Conservation (phyloP, 208 protist species). For the Wallacemonas rigidus region DNA sequence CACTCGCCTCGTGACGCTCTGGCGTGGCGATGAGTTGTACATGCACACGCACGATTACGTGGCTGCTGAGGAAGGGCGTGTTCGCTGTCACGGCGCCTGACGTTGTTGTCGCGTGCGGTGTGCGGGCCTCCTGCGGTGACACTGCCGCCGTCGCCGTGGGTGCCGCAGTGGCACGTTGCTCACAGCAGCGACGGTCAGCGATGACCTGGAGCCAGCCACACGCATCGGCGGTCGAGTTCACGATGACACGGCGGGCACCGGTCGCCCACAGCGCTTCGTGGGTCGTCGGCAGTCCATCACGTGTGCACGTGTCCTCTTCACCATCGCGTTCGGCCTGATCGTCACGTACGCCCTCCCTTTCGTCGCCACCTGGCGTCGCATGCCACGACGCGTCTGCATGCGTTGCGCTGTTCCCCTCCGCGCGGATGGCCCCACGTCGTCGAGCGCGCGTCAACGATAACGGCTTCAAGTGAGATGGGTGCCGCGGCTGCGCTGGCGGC, state of each 20-base stretch:
- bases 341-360: not conserved
- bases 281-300: not conserved
- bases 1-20: not conserved
- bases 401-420: not conserved
- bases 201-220: constrained; percentile 8
- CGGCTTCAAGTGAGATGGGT: not conserved
- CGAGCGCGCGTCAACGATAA: not conserved
- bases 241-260: not conserved
- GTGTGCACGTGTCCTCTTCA: not conserved
- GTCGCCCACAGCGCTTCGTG: not conserved
- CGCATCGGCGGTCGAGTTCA: constrained; percentile 1
- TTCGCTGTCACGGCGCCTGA: not conserved
- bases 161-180: not conserved
- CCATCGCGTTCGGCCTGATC: not conserved
- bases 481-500: not conserved
- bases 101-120: too few species aligned
- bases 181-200: not conserved
- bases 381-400: not conserved
- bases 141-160: not conserved
- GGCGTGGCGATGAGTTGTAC: constrained; percentile 22
- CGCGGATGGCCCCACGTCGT: not conserved
- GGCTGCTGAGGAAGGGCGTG: constrained; percentile 17
- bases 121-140: not conserved
- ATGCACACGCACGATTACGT: constrained; percentile 33
- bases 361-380: not conserved